phyloP scores from a whole-genome alignment of 257 asterid species.

The Gentiana straminea region DNA sequence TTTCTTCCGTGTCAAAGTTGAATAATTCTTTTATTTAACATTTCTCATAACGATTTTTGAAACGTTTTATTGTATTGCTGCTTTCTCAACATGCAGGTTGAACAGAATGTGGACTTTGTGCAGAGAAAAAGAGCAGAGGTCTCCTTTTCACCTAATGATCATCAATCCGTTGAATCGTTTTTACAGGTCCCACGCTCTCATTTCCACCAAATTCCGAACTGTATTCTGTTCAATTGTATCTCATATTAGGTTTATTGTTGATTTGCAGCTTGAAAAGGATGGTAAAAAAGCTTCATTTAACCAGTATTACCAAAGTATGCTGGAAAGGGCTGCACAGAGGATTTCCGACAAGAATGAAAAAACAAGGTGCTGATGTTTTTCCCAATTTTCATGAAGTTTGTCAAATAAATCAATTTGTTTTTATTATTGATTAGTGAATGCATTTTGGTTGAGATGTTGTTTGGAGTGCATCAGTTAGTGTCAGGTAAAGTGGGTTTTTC shows the following conservation, averaged over 20 bases:
- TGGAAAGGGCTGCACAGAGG: conserved; percentile 63
- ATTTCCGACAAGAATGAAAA: conserved; percentile 24
- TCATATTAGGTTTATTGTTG: conserved; percentile 11
- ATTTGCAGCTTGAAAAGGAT: conserved; percentile 62
- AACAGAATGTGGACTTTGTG: conserved; percentile 65
- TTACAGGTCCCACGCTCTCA: conserved; percentile 53
- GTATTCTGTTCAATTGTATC: conserved; percentile 6
- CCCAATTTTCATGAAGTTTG: neutral
- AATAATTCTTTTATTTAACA: no score
- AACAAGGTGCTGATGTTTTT: conserved; percentile 28
- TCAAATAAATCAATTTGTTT: neutral
- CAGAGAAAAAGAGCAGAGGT: conserved; percentile 86
- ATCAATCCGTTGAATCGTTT: conserved; percentile 66
- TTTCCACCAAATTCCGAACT: conserved; percentile 6
- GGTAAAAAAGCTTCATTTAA: conserved; percentile 53
- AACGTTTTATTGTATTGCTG: neutral
- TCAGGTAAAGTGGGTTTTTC: no score
- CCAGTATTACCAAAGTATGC: conserved; percentile 67
- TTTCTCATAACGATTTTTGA: no score
- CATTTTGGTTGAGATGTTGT: no score
- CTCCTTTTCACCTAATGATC: conserved; percentile 79
- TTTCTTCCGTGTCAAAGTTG: neutral
- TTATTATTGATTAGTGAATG: no score
- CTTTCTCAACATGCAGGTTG: conserved; percentile 44
- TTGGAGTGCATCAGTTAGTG: no score